Evolutionary conservation across 2,329 filamentous ascomycete species (phyloP).

Genomic region (Alternaria ventricosa): DNA sequence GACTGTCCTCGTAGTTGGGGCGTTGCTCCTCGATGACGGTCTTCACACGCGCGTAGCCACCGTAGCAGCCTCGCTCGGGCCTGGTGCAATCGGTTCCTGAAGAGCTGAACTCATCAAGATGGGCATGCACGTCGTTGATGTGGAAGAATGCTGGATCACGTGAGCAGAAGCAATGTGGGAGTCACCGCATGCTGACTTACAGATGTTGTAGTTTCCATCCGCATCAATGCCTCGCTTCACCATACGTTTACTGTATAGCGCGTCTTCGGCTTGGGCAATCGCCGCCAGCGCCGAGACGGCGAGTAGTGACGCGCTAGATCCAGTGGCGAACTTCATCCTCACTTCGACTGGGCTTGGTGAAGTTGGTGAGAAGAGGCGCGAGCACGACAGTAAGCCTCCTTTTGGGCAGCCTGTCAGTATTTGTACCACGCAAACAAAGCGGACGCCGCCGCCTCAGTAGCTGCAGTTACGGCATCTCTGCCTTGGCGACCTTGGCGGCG

Average conservation of each 20-base stretch:
- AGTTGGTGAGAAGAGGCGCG: not conserved
- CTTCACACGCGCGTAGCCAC: constrained; percentile 70
- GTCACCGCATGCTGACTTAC: constrained; percentile 18
- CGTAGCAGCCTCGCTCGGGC: constrained; percentile 65
- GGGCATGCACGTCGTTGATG: constrained; percentile 72
- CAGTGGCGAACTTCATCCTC: constrained; percentile 30
- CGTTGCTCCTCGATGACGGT: constrained; percentile 64
- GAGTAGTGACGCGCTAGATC: constrained; percentile 19
- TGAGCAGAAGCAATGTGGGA: not conserved
- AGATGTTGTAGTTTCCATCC: constrained; percentile 45
- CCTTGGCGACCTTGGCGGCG: constrained; percentile 22
- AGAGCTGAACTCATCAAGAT: constrained; percentile 67
- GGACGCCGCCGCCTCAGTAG: constrained; percentile 15
- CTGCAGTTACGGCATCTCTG: not conserved
- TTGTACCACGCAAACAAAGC: constrained; percentile 14
- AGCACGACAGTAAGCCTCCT: constrained; percentile 2
- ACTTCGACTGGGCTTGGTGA: not conserved
- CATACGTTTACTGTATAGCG: constrained; percentile 37
- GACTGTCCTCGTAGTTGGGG: constrained; percentile 64
- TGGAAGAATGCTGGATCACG: constrained; percentile 64
- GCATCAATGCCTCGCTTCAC: constrained; percentile 41
- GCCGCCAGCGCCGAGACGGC: constrained; percentile 29
- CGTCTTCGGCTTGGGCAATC: constrained; percentile 33
- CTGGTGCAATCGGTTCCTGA: constrained; percentile 68
- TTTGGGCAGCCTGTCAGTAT: constrained; percentile 9